Conservation (phyloP, 202 grass and related monocot genomes). For the Panicum hallii region DNA sequence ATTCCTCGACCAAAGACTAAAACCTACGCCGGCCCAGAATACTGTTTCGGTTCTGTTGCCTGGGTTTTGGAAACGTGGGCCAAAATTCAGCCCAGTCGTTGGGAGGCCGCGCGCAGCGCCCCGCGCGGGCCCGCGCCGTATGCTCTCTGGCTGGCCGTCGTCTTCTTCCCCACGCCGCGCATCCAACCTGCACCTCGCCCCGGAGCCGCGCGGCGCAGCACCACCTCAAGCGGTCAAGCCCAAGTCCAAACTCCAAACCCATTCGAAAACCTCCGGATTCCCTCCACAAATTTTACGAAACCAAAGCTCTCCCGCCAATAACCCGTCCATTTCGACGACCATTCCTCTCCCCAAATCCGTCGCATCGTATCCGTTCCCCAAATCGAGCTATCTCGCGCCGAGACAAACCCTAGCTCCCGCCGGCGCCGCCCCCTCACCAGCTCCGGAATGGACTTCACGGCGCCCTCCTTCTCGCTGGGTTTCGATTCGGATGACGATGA, state of each 20-base stretch:
- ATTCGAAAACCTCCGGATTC: slow-evolving; percentile 30
- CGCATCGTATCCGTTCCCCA: background rate
- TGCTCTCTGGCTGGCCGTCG: background rate
- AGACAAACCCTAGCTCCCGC: slow-evolving; percentile 25
- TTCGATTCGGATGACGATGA: slow-evolving; percentile 56
- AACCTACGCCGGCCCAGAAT: background rate
- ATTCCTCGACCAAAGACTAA: too few species aligned
- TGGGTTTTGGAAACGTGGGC: background rate
- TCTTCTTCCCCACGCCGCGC: background rate
- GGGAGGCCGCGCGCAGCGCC: background rate
- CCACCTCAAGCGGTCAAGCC: slow-evolving; percentile 2
- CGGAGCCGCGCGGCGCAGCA: background rate
- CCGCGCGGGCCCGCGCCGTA: too few species aligned
- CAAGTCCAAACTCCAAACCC: background rate
- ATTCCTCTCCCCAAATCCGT: slow-evolving; percentile 5
- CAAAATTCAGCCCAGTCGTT: background rate
- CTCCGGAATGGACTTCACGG: slow-evolving; percentile 52
- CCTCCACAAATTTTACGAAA: slow-evolving; percentile 38
- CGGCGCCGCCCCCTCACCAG: background rate
- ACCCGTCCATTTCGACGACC: background rate
- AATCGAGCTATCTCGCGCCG: slow-evolving; percentile 1
- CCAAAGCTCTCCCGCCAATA: slow-evolving; percentile 34
- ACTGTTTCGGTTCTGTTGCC: background rate
- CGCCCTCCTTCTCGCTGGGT: slow-evolving; percentile 84
- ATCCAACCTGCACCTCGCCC: background rate